Evolutionary conservation across 495 filamentous ascomycete species (phyloP), one percentile per base, ranked within the genome.

Genomic region (Trichoderma reesei): DNA sequence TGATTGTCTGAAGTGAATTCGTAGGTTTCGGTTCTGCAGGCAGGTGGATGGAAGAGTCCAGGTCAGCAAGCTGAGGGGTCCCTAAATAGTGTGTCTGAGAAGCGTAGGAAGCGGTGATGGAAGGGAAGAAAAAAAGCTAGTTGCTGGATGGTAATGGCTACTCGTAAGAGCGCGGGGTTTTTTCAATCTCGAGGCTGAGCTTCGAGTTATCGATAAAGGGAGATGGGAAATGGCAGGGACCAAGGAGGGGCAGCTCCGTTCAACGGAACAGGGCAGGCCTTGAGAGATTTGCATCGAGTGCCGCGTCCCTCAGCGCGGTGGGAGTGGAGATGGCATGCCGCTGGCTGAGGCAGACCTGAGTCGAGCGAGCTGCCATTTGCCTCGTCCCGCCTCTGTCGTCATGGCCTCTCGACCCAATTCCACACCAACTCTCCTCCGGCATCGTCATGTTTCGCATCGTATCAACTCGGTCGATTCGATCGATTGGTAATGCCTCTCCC

Each of bases 211-310:
- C 51, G 51, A 56, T 56, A 56, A 56, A 8, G 51, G n/a, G n/a
- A n/a, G n/a, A n/a, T n/a, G n/a, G n/a, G n/a, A n/a, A n/a, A n/a
- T n/a, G n/a, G n/a, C n/a, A n/a, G 34, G 51, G 31, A 14, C 26
- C 51, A 31, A 13, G 48, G 51, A 56, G 51, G 51, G 51, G 51
- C 51, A 56, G 51, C 51, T 56, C 51, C 51, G 51, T 56, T 56
- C 20, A 56, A n/a, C n/a, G 20, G 51, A 26, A 56, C 26, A 26
- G 20, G 26, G 34, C 51, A 14, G 14, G 51, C 51, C n/a, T n/a
- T 56, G 51, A 34, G 51, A 56, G 51, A 31, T 34, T 56, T 56
- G 20, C 31, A 33, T 7, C 31, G 20, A 18, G 13, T 56, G 20
- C 51, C 31, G 51, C 20, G 16, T 14, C 51, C 34, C 3, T 31